Evolutionary conservation across 352 stramenopile species (phyloP).

Genomic region (Nothophytophthora sp.): DNA sequence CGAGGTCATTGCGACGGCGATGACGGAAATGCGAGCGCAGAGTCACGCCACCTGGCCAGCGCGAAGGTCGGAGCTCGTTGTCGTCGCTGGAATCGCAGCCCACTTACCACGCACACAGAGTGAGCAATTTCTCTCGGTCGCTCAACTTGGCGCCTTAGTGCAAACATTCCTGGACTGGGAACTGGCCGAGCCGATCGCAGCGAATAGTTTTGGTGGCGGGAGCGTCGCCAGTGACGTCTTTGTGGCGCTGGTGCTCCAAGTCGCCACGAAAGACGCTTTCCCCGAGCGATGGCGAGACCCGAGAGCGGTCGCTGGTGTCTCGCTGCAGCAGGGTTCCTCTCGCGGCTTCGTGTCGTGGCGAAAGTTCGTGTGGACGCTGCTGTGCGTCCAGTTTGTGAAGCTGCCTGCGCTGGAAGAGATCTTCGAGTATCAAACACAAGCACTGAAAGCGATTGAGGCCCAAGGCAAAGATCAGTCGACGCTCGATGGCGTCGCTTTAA

Average conservation of each 20-base stretch:
- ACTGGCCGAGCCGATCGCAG: conserved; percentile 7
- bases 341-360: conserved; percentile 30
- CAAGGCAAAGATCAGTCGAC: background rate
- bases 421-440: conserved; percentile 13
- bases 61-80: background rate
- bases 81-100: conserved; percentile 2
- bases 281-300: conserved; percentile 37
- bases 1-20: conserved; percentile 19
- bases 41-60: conserved; percentile 22
- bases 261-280: conserved; percentile 30
- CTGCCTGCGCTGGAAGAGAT: conserved; percentile 33
- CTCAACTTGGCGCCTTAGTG: conserved; percentile 19
- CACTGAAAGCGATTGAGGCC: conserved; percentile 1
- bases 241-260: conserved; percentile 35
- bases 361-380: conserved; percentile 38
- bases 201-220: background rate
- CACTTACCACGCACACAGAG: conserved; percentile 12
- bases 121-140: conserved; percentile 27
- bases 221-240: conserved; percentile 33
- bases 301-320: conserved; percentile 32
- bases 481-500: conserved; percentile 8
- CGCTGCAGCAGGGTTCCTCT: conserved; percentile 20
- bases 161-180: conserved; percentile 17
- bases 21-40: conserved; percentile 18
- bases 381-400: conserved; percentile 36